A percentile compares a stretch with the other conserved stretches of the same genome.
Conservation (phyloP, 139 green algal species). For the Coelastrella sp. region DNA sequence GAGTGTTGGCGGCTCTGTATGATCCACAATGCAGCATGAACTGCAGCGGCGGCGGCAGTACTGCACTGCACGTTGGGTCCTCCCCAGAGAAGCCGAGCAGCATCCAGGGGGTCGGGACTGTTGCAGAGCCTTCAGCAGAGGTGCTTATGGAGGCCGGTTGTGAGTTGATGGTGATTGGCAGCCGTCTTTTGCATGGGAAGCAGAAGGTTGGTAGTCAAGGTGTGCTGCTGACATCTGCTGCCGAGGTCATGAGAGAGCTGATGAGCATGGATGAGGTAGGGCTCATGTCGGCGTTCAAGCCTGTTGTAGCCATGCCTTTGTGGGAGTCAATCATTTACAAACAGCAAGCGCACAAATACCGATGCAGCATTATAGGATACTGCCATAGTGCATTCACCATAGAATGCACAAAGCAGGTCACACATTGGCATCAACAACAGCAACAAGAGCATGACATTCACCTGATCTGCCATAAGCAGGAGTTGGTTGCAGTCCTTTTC, state of each 20-base stretch:
- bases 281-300: not conserved
- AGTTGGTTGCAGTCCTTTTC: no score
- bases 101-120: not conserved
- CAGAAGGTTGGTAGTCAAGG: not conserved
- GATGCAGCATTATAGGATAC: no score
- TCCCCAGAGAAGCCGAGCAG: not conserved
- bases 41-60: not conserved
- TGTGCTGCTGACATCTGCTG: not conserved
- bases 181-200: not conserved
- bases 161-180: not conserved
- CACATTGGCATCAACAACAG: no score
- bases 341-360: no score
- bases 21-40: not conserved
- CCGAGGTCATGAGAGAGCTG: not conserved
- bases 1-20: conserved; percentile 2
- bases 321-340: no score
- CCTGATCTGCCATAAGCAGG: no score
- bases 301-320: not conserved
- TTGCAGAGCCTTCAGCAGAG: not conserved
- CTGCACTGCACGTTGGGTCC: not conserved
- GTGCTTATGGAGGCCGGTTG: not conserved
- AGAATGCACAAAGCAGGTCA: no score
- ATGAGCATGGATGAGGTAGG: conserved; percentile 19
- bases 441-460: no score
- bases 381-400: no score